These are phyloP conservation scores for Streptanthus diversifolius DNA, from an alignment of 345 rosid genomes.

Conservation along the genomic window DNA sequence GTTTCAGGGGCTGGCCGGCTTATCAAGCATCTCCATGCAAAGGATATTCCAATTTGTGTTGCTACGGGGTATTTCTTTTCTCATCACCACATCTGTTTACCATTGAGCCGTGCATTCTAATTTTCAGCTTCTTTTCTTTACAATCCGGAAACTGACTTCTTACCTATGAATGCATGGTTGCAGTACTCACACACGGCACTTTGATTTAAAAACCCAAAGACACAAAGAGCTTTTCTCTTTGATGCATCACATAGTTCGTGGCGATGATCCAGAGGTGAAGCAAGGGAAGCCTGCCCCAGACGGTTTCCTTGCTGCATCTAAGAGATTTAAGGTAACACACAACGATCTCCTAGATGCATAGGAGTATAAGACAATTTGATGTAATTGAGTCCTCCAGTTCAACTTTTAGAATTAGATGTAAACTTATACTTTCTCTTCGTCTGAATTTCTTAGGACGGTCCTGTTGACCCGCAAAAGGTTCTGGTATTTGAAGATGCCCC, in stretches of 20 bases:
- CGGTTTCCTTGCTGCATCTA: slow-evolving; percentile 79
- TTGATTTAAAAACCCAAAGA: slow-evolving; percentile 76
- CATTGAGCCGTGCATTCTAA: background rate
- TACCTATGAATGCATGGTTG: slow-evolving; percentile 11
- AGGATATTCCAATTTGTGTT: slow-evolving; percentile 66
- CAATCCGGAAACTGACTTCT: background rate
- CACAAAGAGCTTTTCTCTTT: slow-evolving; percentile 77
- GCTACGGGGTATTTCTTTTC: slow-evolving; percentile 71
- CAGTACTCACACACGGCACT: slow-evolving; percentile 82
- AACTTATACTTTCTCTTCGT: background rate
- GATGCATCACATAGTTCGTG: slow-evolving; percentile 92
- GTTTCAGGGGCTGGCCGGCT: slow-evolving; percentile 71
- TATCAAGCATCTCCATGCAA: slow-evolving; percentile 70
- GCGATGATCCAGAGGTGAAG: slow-evolving; percentile 97
- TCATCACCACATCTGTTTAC: slow-evolving; percentile 4
- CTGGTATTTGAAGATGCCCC: slow-evolving; percentile 99
- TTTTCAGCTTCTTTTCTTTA: background rate
- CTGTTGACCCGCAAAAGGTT: slow-evolving; percentile 47
- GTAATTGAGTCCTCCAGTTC: background rate
- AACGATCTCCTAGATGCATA: background rate
- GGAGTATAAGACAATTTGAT: background rate
- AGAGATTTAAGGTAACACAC: slow-evolving; percentile 73
- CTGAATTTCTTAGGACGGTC: slow-evolving; percentile 53
- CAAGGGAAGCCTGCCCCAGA: slow-evolving; percentile 95
- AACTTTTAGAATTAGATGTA: background rate